These are phyloP conservation scores for Neurospora sublineolata DNA, from an alignment of 495 filamentous ascomycete species.

Conservation along the genomic window DNA sequence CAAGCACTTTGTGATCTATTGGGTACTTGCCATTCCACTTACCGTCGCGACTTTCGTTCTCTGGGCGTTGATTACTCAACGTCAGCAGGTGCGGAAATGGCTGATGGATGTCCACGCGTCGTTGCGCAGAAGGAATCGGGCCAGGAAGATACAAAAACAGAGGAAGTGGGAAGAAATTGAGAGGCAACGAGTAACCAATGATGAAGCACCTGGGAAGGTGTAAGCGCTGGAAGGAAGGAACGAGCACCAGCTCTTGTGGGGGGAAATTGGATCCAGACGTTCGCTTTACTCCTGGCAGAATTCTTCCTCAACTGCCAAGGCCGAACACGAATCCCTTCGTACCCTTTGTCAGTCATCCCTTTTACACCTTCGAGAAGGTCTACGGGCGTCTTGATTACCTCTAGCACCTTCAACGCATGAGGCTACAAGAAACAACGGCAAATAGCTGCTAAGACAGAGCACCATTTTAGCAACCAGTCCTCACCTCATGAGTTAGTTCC, in stretches of 20 bases:
- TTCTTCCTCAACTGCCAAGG: no score
- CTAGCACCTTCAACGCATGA: no score
- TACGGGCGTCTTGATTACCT: no score
- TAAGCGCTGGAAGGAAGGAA: background rate
- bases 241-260: background rate
- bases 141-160: background rate
- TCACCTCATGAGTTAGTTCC: no score
- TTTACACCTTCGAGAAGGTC: no score
- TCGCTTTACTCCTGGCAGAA: background rate
- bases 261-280: background rate
- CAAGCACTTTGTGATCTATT: slow-evolving; percentile 27
- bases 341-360: no score
- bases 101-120: background rate
- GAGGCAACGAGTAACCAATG: background rate
- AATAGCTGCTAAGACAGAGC: no score
- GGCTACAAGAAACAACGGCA: no score
- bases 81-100: background rate
- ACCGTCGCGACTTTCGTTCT: slow-evolving; percentile 15
- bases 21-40: slow-evolving; percentile 21
- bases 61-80: slow-evolving; percentile 4
- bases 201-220: background rate
- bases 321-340: no score
- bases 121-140: background rate
- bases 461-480: no score
- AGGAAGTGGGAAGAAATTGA: background rate